These are phyloP conservation scores for Arthrinium phaeospermum DNA, from an alignment of 2,329 filamentous ascomycete genomes.

Conservation along the genomic window DNA sequence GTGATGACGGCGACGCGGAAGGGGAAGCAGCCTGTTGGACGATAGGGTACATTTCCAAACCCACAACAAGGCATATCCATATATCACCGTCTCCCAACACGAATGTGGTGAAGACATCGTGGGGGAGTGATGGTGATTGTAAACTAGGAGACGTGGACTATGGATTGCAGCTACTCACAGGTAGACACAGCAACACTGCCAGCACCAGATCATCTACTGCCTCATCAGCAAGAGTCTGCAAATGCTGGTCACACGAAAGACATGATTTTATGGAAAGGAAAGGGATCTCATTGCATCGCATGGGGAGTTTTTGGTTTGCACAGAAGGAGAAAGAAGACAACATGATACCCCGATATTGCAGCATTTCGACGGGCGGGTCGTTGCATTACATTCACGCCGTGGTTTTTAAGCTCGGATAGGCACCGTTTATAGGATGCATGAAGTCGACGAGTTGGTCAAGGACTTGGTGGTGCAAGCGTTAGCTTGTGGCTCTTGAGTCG, in stretches of 20 bases:
- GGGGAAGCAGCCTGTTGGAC: slow-evolving; percentile 49
- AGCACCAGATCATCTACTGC: background rate
- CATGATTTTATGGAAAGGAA: slow-evolving; percentile 3
- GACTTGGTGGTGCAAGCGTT: background rate
- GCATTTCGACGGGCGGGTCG: slow-evolving; percentile 4
- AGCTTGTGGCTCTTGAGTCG: background rate
- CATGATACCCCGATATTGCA: slow-evolving; percentile 14
- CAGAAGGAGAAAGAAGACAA: background rate
- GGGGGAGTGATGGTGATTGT: slow-evolving; percentile 1
- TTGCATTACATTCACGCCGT: slow-evolving; percentile 1
- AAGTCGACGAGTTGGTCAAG: background rate
- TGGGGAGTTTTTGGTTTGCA: slow-evolving; percentile 16
- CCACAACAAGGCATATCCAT: background rate
- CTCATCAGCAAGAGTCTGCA: background rate
- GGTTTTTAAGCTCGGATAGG: background rate
- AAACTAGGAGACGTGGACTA: background rate
- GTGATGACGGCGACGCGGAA: slow-evolving; percentile 62
- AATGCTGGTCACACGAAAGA: slow-evolving; percentile 6
- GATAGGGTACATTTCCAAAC: background rate
- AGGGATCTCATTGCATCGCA: slow-evolving; percentile 16
- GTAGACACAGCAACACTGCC: background rate
- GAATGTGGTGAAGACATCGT: slow-evolving; percentile 19
- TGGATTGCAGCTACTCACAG: background rate
- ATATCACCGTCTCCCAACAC: background rate
- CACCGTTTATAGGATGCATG: background rate